Conservation (phyloP, 1,139 yeast genomes). For the Blastobotrys persicus region DNA sequence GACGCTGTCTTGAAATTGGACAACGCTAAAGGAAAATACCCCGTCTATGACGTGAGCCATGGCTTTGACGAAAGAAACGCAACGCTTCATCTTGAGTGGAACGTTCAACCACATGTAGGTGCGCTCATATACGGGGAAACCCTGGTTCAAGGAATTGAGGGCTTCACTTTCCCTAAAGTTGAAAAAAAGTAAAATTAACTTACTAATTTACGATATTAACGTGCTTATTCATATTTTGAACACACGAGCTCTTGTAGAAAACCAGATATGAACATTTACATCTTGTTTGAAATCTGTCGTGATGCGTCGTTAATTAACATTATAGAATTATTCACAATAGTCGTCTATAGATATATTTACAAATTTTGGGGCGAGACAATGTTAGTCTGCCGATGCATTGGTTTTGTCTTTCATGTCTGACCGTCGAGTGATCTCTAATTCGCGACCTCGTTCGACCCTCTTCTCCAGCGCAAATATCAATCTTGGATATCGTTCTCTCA, state of each 20-base stretch:
- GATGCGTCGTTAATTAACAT: neutral
- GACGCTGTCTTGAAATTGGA: constrained; percentile 56
- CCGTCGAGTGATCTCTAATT: neutral
- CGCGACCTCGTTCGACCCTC: constrained; percentile 1
- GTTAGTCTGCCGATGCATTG: neutral
- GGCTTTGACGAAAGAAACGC: constrained; percentile 66
- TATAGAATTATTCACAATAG: neutral
- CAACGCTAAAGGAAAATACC: constrained; percentile 66
- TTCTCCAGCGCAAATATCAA: constrained; percentile 1
- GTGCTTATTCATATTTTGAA: neutral
- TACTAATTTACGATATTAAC: neutral
- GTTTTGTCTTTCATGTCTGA: neutral
- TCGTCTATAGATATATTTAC: neutral
- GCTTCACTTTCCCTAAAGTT: constrained; percentile 30
- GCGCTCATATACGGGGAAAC: constrained; percentile 70
- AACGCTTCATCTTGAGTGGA: constrained; percentile 75
- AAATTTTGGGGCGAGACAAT: neutral
- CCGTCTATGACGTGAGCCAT: constrained; percentile 83
- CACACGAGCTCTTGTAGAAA: too few species aligned
- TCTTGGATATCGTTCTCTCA: constrained; percentile 3
- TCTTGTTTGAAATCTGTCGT: too few species aligned
- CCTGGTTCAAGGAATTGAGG: constrained; percentile 37
- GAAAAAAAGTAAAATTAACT: neutral
- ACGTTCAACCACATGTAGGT: constrained; percentile 89
- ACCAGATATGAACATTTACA: too few species aligned